Base-by-base conservation (phyloP, 2,329 filamentous ascomycete species). In the Penicillium italicum region DNA sequence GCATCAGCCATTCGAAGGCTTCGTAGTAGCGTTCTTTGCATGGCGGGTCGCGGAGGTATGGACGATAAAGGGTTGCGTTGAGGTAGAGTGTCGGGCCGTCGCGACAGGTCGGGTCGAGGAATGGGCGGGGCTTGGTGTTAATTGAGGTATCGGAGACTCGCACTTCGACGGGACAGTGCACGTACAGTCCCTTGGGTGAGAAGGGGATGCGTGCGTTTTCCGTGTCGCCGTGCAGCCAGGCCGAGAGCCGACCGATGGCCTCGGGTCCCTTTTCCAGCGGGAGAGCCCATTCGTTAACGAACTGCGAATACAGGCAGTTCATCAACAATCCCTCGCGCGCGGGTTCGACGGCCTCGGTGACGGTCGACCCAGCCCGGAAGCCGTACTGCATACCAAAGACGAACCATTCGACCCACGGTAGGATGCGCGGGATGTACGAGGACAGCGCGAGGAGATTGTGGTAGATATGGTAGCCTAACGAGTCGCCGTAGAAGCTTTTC, bases 251-350 rank as follows among this genome's bases (percentile, higher is more conserved):
- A 31, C 79, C 82, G 41, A 99, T 84, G 8, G 91, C 92, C 74
- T 97, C 92, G 14, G 93, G 93, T 0, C 94, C 94, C 63, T 88
- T 88, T 60, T 85, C 79, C 1, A 99, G 80, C 1, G 94, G 93
- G 7, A 99, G 82, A 0, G 93, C 93, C 94, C 94, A 99, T 72
- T 99, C 94, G 72, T 99, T 97, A 62, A 99, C 94, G 66, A 91
- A 96, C 70, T 99, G 94, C n/a, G 89, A 93, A 79, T 97, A 99
- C 6, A 97, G 83, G 69, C 94, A 99, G 77, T 99, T 94, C 89
- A 99, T 93, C 50, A 97, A 80, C 43, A 97, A 82, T 12, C 91
- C 93, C 61, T 87, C 79, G 57, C 88, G 85, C 60, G 88, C 89
- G 22, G 88, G 85, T 73, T 97, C 89, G 18, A 97, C 84, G 6